Conservation (phyloP, 306 rosid genomes). For the Vigna radiata region DNA sequence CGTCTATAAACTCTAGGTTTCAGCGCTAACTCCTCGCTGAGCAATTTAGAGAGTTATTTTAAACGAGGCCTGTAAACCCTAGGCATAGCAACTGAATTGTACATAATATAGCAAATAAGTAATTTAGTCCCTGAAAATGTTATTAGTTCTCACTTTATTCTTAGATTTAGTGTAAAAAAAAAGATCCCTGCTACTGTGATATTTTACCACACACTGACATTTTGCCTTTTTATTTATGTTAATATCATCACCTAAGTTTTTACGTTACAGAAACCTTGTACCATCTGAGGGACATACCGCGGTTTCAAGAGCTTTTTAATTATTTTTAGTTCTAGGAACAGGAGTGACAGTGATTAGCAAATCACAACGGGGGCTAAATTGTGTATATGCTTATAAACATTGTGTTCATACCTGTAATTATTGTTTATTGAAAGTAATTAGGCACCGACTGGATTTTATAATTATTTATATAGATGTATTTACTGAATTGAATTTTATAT, state of each 20-base stretch:
- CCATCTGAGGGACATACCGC: background rate
- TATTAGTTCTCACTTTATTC: background rate
- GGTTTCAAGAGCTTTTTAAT: background rate
- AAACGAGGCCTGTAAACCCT: background rate
- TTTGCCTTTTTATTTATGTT: background rate
- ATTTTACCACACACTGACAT: background rate
- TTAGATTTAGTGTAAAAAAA: background rate
- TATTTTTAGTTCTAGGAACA: background rate
- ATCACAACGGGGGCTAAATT: background rate
- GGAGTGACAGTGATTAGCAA: background rate
- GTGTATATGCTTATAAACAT: background rate
- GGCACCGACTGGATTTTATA: background rate
- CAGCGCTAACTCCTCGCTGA: background rate
- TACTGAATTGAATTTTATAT: background rate
- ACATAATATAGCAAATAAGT: background rate
- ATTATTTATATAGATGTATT: background rate
- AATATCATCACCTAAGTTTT: background rate
- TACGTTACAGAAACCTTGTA: background rate
- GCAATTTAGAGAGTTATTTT: slow-evolving; percentile 31
- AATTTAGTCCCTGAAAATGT: background rate
- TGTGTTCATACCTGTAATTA: background rate
- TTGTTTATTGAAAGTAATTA: background rate
- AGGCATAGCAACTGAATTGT: slow-evolving; percentile 8
- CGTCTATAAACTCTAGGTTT: slow-evolving; percentile 27
- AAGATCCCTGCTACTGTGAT: background rate